Percentiles rank a stretch among this genome's conserved stretches.
These are phyloP conservation scores for Cornus suecica DNA, from an alignment of 148 eudicot species.

Conservation along the genomic window DNA sequence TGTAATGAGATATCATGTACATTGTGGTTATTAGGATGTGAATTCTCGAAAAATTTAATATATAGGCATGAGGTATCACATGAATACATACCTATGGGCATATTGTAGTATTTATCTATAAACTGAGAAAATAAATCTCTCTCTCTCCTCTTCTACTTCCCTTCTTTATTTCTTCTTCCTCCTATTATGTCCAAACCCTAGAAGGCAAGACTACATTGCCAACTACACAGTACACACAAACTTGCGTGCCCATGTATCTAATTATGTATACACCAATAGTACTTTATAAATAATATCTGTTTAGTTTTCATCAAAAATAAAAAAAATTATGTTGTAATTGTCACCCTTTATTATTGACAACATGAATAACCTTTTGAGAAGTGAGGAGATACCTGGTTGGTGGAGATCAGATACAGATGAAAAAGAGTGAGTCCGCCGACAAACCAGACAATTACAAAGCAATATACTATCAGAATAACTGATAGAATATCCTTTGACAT, in stretches of 20 bases:
- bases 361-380: background rate
- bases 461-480: conserved; percentile 58
- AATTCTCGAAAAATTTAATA: background rate
- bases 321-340: background rate
- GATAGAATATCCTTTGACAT: conserved; percentile 54
- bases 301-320: background rate
- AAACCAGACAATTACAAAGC: conserved; percentile 76
- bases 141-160: background rate
- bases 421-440: conserved; percentile 81
- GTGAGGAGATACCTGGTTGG: conserved; percentile 64
- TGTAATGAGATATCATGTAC: background rate
- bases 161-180: background rate
- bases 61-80: background rate
- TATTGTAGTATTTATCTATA: no score
- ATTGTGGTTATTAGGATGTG: background rate
- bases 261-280: background rate
- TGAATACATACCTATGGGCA: background rate
- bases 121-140: background rate
- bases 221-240: no score
- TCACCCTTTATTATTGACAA: background rate
- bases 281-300: background rate
- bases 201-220: no score
- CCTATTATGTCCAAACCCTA: background rate
- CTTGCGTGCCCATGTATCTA: no score
- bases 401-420: conserved; percentile 68